These are phyloP conservation scores for Curvularia sp. DNA, from an alignment of 2,329 filamentous ascomycete genomes.

Conservation along the genomic window DNA sequence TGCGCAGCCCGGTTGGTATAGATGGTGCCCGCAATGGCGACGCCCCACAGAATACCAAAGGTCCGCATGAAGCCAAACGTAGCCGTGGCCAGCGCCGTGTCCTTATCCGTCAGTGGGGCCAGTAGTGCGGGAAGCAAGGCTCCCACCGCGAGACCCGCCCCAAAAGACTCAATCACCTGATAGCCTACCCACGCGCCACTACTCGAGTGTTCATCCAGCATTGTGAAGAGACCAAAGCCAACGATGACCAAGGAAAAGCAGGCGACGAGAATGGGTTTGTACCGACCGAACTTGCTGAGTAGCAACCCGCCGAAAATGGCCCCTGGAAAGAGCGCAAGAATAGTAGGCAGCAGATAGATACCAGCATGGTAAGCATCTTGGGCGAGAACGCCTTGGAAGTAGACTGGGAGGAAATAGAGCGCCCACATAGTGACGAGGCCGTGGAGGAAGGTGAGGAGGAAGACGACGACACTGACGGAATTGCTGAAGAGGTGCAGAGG, in stretches of 20 bases:
- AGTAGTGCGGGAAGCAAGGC: background rate
- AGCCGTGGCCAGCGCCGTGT: background rate
- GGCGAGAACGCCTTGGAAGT: slow-evolving; percentile 25
- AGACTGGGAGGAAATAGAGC: slow-evolving; percentile 24
- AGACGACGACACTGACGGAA: background rate
- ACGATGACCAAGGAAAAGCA: background rate
- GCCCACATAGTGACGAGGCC: slow-evolving; percentile 3
- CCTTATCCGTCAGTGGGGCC: background rate
- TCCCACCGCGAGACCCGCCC: background rate
- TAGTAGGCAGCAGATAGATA: background rate
- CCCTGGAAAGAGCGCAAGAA: background rate
- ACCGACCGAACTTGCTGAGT: background rate
- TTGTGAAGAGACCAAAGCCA: background rate
- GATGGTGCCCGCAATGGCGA: background rate
- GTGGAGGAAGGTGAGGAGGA: slow-evolving; percentile 2
- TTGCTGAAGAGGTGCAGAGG: background rate
- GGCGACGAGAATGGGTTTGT: background rate
- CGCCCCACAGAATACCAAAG: background rate
- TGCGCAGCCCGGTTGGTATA: background rate
- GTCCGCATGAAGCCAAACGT: background rate
- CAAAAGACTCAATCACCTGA: background rate
- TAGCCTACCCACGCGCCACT: background rate
- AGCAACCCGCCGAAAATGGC: background rate
- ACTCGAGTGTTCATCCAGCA: background rate
- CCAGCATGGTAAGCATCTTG: background rate